Evolutionary conservation across 805 yeast genomes (phyloP), one percentile per base, ranked within the genome.

Genomic region (Isabelozyma pseudorhagii): DNA sequence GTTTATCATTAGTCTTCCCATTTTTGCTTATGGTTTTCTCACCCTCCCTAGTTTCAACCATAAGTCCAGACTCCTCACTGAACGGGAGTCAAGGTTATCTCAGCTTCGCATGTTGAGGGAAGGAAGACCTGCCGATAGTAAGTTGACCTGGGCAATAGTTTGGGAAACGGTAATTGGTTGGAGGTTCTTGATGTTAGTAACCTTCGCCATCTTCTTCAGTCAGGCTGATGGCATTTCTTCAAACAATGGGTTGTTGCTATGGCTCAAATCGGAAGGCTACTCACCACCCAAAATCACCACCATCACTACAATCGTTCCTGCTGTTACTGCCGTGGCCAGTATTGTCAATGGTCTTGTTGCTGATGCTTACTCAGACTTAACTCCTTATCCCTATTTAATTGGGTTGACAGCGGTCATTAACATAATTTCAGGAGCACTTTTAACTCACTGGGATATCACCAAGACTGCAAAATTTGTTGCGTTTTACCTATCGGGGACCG

Each of bases 221-320:
- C 69, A 65, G 47, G 68, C 68, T 11, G 68, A 65, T 48, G 68
- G 68, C 3, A 55, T 63, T n/a, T 55, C 62, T 18, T 62, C 68
- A 17, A 54, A 65, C 45, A 54, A 52, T 46, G 68, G 67, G 5
- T 48, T 64, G 42, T 58, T 53, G 25, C 39, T 59, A 17, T 59
- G 63, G 63, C 46, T 59, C 25, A 43, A 51, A 40, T 55, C 49
- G 8, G 46, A 53, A 11, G 44, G 45, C 40, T 59, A 55, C 49
- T 56, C 60, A 1, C 50, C 49, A 13, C 46, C 50, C 25, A 52
- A 51, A 27, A 46, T 54, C 27, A 52, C 55, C 50, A 58, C 60
- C 7, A 55, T 58, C 46, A 57, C 63, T 15, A 56, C 62, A 1
- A 57, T 58, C 25, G 51, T 52, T 14, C 62, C 63, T 7, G 61